phyloP scores from a whole-genome alignment of 2,329 filamentous ascomycete genomes.

The Fonsecaea monophora region DNA sequence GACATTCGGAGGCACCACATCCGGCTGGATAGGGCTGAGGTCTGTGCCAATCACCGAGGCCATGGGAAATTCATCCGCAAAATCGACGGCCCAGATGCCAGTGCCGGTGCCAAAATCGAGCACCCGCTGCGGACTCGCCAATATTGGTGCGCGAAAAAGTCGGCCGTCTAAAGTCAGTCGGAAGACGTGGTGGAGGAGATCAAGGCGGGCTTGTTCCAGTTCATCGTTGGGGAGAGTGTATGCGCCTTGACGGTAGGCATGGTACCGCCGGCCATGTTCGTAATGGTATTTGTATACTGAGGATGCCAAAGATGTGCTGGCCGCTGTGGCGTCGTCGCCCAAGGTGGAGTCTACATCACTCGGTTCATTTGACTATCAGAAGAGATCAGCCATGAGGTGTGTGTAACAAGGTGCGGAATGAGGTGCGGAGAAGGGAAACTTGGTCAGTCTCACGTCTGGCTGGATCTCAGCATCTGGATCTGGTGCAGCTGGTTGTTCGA shows the following conservation, averaged over 20 bases:
- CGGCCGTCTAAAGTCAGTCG: slow-evolving; percentile 45
- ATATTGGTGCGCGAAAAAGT: slow-evolving; percentile 42
- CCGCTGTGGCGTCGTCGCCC: slow-evolving; percentile 20
- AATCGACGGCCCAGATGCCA: slow-evolving; percentile 45
- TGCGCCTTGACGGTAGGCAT: slow-evolving; percentile 49
- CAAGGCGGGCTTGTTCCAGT: slow-evolving; percentile 41
- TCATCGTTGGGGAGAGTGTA: slow-evolving; percentile 48
- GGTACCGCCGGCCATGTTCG: slow-evolving; percentile 54
- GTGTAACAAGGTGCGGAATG: not conserved
- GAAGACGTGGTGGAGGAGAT: slow-evolving; percentile 46
- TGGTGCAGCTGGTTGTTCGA: not conserved
- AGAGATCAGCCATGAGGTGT: not conserved
- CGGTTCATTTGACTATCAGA: not conserved
- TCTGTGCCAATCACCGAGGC: slow-evolving; percentile 51
- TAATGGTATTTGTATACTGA: slow-evolving; percentile 32
- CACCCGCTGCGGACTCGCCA: slow-evolving; percentile 41
- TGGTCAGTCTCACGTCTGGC: not conserved
- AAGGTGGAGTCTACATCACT: slow-evolving; percentile 22
- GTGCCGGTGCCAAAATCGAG: slow-evolving; percentile 46
- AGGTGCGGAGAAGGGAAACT: not conserved
- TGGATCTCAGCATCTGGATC: slow-evolving; percentile 4
- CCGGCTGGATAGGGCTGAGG: slow-evolving; percentile 48
- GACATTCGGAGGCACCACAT: slow-evolving; percentile 48
- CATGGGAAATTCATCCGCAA: slow-evolving; percentile 41
- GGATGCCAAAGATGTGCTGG: slow-evolving; percentile 24